These are phyloP conservation scores for Skeletonema grethae DNA, from an alignment of 108 stramenopile genomes.

Conservation along the genomic window DNA sequence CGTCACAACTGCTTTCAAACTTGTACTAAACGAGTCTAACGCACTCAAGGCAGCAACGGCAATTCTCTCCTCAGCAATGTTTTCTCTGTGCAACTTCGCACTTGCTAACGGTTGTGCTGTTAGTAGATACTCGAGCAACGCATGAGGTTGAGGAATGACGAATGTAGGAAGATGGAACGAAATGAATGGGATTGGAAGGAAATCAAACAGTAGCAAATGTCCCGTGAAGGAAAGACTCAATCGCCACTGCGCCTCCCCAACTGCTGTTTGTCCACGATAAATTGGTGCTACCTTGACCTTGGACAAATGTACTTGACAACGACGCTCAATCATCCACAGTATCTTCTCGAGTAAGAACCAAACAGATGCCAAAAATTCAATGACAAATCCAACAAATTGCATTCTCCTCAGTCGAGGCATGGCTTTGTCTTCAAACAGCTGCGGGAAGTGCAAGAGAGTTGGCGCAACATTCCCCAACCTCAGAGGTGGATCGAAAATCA, in stretches of 20 bases:
- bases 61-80: slow-evolving; percentile 77
- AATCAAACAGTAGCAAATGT: slow-evolving; percentile 73
- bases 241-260: slow-evolving; percentile 69
- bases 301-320: slow-evolving; percentile 76
- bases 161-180: slow-evolving; percentile 75
- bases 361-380: slow-evolving; percentile 65
- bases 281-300: slow-evolving; percentile 70
- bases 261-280: slow-evolving; percentile 52
- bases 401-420: slow-evolving; percentile 61
- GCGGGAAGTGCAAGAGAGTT: slow-evolving; percentile 86
- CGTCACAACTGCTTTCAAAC: slow-evolving; percentile 75
- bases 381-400: slow-evolving; percentile 58
- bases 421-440: slow-evolving; percentile 78
- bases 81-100: slow-evolving; percentile 69
- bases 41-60: slow-evolving; percentile 64
- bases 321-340: slow-evolving; percentile 80
- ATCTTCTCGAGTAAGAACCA: slow-evolving; percentile 74
- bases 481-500: slow-evolving; percentile 82
- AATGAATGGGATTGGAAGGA: slow-evolving; percentile 85
- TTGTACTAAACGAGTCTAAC: slow-evolving; percentile 66
- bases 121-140: slow-evolving; percentile 71
- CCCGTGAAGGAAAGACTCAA: slow-evolving; percentile 79
- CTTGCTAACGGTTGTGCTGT: slow-evolving; percentile 83
- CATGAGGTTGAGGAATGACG: slow-evolving; percentile 89
- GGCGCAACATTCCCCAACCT: slow-evolving; percentile 81